phyloP scores from a whole-genome alignment of 148 eudicot species.

The Rhododendron simsii region DNA sequence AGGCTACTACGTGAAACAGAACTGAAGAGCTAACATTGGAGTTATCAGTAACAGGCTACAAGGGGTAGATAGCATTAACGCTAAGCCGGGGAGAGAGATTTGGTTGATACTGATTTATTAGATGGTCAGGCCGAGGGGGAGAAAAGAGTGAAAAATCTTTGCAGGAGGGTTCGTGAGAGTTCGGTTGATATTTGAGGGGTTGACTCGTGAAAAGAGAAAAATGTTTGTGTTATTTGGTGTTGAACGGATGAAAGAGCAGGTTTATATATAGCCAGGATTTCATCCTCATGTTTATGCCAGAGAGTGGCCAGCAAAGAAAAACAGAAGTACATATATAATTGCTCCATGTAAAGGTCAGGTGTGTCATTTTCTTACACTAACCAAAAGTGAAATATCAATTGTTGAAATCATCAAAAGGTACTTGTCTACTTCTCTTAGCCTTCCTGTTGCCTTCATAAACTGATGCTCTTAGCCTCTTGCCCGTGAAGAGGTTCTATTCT shows the following conservation, averaged over 20 bases:
- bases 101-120: constrained; percentile 1
- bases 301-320: constrained; percentile 5
- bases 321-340: not conserved
- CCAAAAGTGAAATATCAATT: not conserved
- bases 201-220: not conserved
- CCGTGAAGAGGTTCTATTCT: not conserved
- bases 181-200: constrained; percentile 3
- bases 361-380: constrained; percentile 4
- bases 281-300: constrained; percentile 3
- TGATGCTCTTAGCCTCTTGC: not conserved
- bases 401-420: not conserved
- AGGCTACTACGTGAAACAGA: not conserved
- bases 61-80: not conserved
- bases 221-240: not conserved
- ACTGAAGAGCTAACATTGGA: not conserved
- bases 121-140: constrained; percentile 6
- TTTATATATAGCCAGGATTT: not conserved
- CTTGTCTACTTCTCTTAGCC: not conserved
- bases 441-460: not conserved
- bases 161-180: not conserved
- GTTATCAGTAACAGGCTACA: not conserved
- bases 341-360: constrained; percentile 2
- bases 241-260: not conserved
- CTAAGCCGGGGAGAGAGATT: not conserved
- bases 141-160: not conserved